Conservation (phyloP, 2,329 filamentous ascomycete genomes). For the Cladosporium oxysporum region DNA sequence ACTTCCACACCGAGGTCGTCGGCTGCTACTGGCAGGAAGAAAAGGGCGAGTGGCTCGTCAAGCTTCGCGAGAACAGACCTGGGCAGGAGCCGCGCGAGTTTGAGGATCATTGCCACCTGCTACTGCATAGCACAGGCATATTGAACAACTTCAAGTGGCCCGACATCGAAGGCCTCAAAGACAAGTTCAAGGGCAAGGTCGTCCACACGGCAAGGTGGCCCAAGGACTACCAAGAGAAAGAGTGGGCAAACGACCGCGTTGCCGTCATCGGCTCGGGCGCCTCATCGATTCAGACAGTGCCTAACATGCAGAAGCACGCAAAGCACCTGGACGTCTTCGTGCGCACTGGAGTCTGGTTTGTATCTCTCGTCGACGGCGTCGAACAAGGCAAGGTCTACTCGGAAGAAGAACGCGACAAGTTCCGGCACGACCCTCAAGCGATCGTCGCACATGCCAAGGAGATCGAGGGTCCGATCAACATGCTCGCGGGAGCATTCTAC, state of each 20-base stretch:
- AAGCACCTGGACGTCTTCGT: slow-evolving; percentile 52
- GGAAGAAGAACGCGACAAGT: slow-evolving; percentile 44
- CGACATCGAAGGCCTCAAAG: slow-evolving; percentile 43
- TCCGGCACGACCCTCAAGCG: slow-evolving; percentile 45
- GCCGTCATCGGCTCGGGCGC: slow-evolving; percentile 50
- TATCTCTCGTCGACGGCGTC: slow-evolving; percentile 49
- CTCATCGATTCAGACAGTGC: slow-evolving; percentile 49
- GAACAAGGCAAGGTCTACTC: slow-evolving; percentile 50
- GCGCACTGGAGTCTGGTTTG: slow-evolving; percentile 48
- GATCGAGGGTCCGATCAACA: slow-evolving; percentile 52
- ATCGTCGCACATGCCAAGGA: slow-evolving; percentile 49
- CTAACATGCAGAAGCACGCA: slow-evolving; percentile 48
- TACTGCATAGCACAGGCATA: slow-evolving; percentile 48
- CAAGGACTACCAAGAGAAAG: slow-evolving; percentile 46
- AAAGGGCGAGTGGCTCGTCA: slow-evolving; percentile 52
- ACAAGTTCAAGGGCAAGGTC: slow-evolving; percentile 47
- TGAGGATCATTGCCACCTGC: slow-evolving; percentile 46
- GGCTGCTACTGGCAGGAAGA: slow-evolving; percentile 53
- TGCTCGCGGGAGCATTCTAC: slow-evolving; percentile 51
- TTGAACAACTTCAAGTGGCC: slow-evolving; percentile 34
- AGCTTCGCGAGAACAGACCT: slow-evolving; percentile 44
- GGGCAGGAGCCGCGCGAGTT: slow-evolving; percentile 41
- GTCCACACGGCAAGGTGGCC: slow-evolving; percentile 51
- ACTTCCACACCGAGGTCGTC: slow-evolving; percentile 51
- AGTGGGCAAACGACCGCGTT: slow-evolving; percentile 46